Evolutionary conservation across 371 early-diverging fungal species (phyloP).

Genomic region (Haplosporangium sp.): DNA sequence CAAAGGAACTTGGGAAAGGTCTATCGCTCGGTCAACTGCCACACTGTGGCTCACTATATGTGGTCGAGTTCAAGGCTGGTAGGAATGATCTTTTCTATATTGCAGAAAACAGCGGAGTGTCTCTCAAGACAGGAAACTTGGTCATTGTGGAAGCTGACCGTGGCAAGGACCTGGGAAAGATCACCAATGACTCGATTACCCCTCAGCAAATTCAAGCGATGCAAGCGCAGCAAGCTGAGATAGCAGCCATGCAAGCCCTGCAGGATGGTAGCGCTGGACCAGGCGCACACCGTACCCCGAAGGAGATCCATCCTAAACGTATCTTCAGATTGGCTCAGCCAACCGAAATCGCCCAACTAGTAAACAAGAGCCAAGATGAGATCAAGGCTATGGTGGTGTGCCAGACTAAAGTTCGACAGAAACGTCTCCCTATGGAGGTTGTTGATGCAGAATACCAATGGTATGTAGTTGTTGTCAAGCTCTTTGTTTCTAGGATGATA

Average conservation of each 20-base stretch:
- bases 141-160: constrained; percentile 98
- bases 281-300: constrained; percentile 48
- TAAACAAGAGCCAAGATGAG: constrained; percentile 87
- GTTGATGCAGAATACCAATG: constrained; percentile 98
- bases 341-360: constrained; percentile 78
- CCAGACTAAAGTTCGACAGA: constrained; percentile 87
- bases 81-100: constrained; percentile 83
- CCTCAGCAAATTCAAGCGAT: constrained; percentile 65
- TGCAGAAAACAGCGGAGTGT: constrained; percentile 61
- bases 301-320: constrained; percentile 89
- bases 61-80: constrained; percentile 91
- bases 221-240: constrained; percentile 59
- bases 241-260: constrained; percentile 34
- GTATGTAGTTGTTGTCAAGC: constrained; percentile 51
- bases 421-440: constrained; percentile 92
- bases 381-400: constrained; percentile 87
- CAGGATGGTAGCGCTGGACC: constrained; percentile 47
- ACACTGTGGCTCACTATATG: constrained; percentile 71
- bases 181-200: constrained; percentile 73
- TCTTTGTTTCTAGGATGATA: background rate
- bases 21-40: constrained; percentile 61
- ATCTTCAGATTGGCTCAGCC: constrained; percentile 88
- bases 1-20: constrained; percentile 63
- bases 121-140: constrained; percentile 77
- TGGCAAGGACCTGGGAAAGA: constrained; percentile 93